phyloP scores from a whole-genome alignment of 768 basidiomycete species.

The Hericium rajendrae region DNA sequence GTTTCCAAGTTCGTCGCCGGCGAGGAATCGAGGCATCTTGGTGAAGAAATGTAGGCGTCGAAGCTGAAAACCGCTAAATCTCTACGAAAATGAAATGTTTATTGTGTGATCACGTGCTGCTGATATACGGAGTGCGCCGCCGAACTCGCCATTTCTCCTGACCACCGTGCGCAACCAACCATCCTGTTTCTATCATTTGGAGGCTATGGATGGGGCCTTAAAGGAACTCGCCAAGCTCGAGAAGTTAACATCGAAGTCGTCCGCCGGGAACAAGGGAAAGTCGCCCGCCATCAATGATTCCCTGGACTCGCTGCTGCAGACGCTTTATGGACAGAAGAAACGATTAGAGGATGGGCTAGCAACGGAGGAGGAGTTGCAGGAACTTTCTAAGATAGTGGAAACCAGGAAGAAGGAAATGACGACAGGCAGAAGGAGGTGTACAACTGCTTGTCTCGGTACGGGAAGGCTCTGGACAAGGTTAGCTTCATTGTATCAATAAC shows the following conservation, averaged over 20 bases:
- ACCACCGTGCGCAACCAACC: background rate
- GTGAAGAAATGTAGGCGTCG: background rate
- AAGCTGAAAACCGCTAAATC: background rate
- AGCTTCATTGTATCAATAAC: conserved; percentile 11
- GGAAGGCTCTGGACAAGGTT: conserved; percentile 90
- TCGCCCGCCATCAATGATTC: conserved; percentile 45
- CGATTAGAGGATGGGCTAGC: conserved; percentile 38
- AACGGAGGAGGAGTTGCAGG: conserved; percentile 37
- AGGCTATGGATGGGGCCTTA: conserved; percentile 57
- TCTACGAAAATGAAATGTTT: background rate
- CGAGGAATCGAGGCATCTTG: conserved; percentile 57
- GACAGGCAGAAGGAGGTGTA: conserved; percentile 88
- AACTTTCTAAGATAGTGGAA: conserved; percentile 52
- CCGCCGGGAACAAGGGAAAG: conserved; percentile 37
- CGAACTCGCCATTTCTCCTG: background rate
- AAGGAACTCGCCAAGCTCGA: conserved; percentile 79
- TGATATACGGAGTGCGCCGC: background rate
- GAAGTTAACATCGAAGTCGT: conserved; percentile 37
- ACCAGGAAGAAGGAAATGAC: conserved; percentile 76
- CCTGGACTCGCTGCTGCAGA: conserved; percentile 52
- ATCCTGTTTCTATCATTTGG: background rate
- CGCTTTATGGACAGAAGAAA: conserved; percentile 47
- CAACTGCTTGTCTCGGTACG: conserved; percentile 62
- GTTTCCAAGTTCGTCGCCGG: conserved; percentile 73
- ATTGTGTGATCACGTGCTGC: background rate